Conservation (phyloP, 164 flowering plant genomes). For the Chimonanthus praecox region DNA sequence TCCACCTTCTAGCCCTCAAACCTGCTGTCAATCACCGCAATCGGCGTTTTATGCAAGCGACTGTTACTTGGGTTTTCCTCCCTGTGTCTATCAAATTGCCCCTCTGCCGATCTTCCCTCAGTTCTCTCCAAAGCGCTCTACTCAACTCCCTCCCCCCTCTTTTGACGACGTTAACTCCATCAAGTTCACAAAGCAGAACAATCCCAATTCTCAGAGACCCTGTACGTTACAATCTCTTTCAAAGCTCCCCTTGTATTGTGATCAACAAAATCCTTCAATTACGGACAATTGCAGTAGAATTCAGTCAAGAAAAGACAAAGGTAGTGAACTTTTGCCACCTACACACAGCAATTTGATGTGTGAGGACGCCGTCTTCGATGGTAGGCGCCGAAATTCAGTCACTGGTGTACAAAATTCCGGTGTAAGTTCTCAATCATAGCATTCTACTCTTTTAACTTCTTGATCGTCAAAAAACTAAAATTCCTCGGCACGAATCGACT, state of each 20-base stretch:
- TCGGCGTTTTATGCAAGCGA: constrained; percentile 51
- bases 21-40: constrained; percentile 36
- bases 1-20: constrained; percentile 24
- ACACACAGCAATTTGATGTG: constrained; percentile 22
- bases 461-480: background rate
- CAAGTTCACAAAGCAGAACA: constrained; percentile 19
- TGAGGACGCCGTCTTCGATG: constrained; percentile 20
- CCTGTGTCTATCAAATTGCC: constrained; percentile 22
- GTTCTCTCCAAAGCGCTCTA: constrained; percentile 12
- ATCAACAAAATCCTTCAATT: constrained; percentile 10
- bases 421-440: constrained; percentile 26
- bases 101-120: constrained; percentile 21
- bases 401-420: constrained; percentile 26
- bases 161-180: constrained; percentile 21
- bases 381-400: constrained; percentile 16
- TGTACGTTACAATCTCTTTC: constrained; percentile 28
- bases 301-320: constrained; percentile 13
- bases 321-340: constrained; percentile 14
- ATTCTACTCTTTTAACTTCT: background rate
- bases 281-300: constrained; percentile 4
- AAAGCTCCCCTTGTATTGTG: constrained; percentile 19
- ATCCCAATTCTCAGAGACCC: constrained; percentile 23
- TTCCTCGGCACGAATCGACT: background rate
- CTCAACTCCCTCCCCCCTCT: constrained; percentile 20
- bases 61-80: constrained; percentile 36